Base-by-base conservation (phyloP, 2,329 filamentous ascomycete species). In the Coniochaeta sp. region DNA sequence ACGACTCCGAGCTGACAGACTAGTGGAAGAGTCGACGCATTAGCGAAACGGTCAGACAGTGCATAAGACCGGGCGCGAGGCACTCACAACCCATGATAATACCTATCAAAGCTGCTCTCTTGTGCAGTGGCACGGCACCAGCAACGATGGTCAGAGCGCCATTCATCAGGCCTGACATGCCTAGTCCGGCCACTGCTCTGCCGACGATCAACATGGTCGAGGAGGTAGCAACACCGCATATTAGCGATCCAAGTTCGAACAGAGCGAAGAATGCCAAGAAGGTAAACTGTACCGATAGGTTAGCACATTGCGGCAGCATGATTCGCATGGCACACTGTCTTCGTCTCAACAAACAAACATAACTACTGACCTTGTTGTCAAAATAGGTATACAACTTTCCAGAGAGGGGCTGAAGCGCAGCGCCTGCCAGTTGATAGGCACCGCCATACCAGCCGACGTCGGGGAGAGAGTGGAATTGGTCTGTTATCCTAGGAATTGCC, bases 191-290 rank as follows among this genome's bases (percentile, higher is more conserved):
- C 2, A 86, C 69, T 2, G 80, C 78, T 5, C 83, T 77, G 1
- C 82, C 82, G 9, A 79, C 67, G 58, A 86, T 86, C 58, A 86
- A 76, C 73, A 81, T 81, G 0, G 70, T 64, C 0, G 80, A 81
- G 11, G 74, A 79, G 0, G 67, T 71, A 0, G 83, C 78, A 58
- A 76, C 63, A 59, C 71, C 83, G 62, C 82, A 86, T n/a, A 87
- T 68, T 3, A 81, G 64, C 0, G 79, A 83, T 1, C 84, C 84
- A 0, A 84, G 24, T 65, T 85, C 81, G 62, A 87, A 86, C 44
- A 84, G 59, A 38, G 70, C 64, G 31, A 86, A 72, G 50, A 80
- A 77, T 58, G 60, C 57, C 7, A 77, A 64, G 56, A 75, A 78
- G 0, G 73, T 68, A 69, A 71, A 75, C 71, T 76, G 64, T 9